Evolutionary conservation across 2,329 filamentous ascomycete genomes (phyloP).

Genomic region (Nothopassalora personata): DNA sequence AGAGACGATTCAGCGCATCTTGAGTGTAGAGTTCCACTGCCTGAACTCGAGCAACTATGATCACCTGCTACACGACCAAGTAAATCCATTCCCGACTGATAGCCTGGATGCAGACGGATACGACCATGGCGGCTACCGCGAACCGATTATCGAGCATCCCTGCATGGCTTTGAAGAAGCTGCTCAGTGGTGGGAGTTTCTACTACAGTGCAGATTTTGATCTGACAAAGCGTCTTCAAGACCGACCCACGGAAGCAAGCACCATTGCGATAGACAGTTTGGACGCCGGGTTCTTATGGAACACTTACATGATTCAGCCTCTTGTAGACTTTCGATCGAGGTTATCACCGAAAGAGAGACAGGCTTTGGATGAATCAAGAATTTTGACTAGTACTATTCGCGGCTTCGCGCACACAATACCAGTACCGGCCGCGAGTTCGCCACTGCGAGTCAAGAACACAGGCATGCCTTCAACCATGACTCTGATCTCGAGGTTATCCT

Average conservation of each 20-base stretch:
- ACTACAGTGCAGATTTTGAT: constrained; percentile 98
- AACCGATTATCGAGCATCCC: constrained; percentile 74
- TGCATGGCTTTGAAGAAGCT: constrained; percentile 89
- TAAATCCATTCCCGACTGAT: constrained; percentile 52
- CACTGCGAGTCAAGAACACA: constrained; percentile 59
- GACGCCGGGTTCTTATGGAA: constrained; percentile 96
- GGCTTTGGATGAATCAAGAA: constrained; percentile 76
- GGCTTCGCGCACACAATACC: constrained; percentile 86
- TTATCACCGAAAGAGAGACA: constrained; percentile 69
- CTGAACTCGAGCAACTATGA: constrained; percentile 84
- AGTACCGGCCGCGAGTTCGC: constrained; percentile 70
- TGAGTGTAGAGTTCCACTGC: constrained; percentile 84
- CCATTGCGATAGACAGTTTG: constrained; percentile 86
- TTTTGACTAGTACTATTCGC: constrained; percentile 88
- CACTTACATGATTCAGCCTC: constrained; percentile 92
- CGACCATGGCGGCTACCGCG: constrained; percentile 55
- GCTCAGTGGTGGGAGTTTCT: constrained; percentile 88
- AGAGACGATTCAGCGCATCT: constrained; percentile 83
- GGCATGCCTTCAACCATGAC: constrained; percentile 80
- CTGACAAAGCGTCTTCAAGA: constrained; percentile 90
- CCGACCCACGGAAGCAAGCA: constrained; percentile 52
- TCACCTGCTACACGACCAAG: constrained; percentile 58
- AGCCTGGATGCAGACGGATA: constrained; percentile 50
- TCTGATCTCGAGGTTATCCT: constrained; percentile 86
- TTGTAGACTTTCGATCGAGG: constrained; percentile 81